These are phyloP conservation scores for Micractinium sp. DNA, from an alignment of 139 green algal genomes.

Conservation along the genomic window DNA sequence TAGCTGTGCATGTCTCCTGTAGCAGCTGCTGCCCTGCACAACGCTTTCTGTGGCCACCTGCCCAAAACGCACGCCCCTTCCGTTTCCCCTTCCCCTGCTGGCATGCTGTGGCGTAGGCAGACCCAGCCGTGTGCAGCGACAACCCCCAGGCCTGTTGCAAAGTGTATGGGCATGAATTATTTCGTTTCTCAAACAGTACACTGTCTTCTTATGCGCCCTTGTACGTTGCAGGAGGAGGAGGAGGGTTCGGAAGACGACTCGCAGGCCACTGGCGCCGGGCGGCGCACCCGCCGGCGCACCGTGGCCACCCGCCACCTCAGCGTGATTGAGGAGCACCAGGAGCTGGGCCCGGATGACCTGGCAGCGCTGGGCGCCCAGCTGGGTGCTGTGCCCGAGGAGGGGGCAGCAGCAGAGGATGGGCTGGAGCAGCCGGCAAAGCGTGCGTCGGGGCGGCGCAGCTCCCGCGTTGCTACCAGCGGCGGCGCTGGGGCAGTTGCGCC, in stretches of 20 bases:
- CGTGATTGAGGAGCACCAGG: constrained; percentile 20
- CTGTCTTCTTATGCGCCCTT: too few relatives aligned
- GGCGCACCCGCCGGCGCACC: constrained; percentile 21
- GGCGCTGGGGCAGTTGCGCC: neutral
- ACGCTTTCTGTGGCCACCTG: too few relatives aligned
- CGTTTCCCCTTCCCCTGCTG: too few relatives aligned
- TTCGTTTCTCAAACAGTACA: too few relatives aligned
- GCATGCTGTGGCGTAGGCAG: too few relatives aligned
- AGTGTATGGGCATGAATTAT: too few relatives aligned
- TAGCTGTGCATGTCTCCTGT: too few relatives aligned
- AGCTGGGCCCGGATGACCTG: constrained; percentile 8
- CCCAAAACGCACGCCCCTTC: too few relatives aligned
- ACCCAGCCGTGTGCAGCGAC: too few relatives aligned
- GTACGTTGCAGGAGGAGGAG: neutral
- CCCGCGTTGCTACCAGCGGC: neutral
- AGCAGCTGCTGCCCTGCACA: too few relatives aligned
- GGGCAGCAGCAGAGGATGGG: neutral
- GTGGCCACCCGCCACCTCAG: constrained; percentile 6
- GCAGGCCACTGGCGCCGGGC: neutral
- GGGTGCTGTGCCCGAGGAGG: neutral
- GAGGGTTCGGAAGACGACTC: constrained; percentile 8
- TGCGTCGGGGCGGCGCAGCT: neutral
- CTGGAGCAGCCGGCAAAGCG: neutral
- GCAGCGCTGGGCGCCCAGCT: neutral
- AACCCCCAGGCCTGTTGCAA: too few relatives aligned